phyloP scores from a whole-genome alignment of 805 yeast species.

The Candida silvatica region DNA sequence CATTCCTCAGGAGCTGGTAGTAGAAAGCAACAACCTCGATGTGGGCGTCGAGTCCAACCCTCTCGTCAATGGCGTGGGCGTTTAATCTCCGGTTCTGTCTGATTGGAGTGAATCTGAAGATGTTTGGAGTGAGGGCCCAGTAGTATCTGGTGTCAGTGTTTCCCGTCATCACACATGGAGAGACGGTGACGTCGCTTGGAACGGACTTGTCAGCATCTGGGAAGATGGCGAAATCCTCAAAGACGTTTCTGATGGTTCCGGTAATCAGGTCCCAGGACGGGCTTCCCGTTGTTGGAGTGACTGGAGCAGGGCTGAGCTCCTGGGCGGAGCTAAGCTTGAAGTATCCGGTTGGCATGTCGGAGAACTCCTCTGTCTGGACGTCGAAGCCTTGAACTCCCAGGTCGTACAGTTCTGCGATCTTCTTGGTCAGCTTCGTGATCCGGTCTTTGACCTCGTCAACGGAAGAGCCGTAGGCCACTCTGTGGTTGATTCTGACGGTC shows the following conservation, averaged over 20 bases:
- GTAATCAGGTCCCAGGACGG: conserved; percentile 34
- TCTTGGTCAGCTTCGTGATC: conserved; percentile 28
- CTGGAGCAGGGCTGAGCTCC: conserved; percentile 30
- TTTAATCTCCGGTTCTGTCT: conserved; percentile 4
- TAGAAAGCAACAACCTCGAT: conserved; percentile 7
- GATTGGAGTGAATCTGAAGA: conserved; percentile 33
- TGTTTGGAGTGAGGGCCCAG: conserved; percentile 46
- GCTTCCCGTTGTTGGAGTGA: conserved; percentile 25
- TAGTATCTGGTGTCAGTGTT: conserved; percentile 58
- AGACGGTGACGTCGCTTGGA: conserved; percentile 17
- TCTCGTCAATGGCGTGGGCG: conserved; percentile 7
- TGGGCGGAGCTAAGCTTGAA: conserved; percentile 26
- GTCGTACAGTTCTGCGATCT: conserved; percentile 34
- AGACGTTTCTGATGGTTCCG: conserved; percentile 47
- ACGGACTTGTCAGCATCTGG: conserved; percentile 12
- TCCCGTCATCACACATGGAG: conserved; percentile 47
- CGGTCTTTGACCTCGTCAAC: conserved; percentile 17
- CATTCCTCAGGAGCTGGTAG: conserved; percentile 3
- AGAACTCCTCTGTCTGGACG: conserved; percentile 16
- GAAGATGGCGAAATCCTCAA: conserved; percentile 36
- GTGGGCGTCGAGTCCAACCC: conserved; percentile 6
- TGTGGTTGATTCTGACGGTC: conserved; percentile 44
- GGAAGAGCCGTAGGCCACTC: conserved; percentile 50
- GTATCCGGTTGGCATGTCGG: conserved; percentile 26
- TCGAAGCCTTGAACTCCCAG: conserved; percentile 33